Evolutionary conservation across 768 basidiomycete species (phyloP), one percentile per base, ranked within the genome.

Genomic region (Suillus subalutaceus): DNA sequence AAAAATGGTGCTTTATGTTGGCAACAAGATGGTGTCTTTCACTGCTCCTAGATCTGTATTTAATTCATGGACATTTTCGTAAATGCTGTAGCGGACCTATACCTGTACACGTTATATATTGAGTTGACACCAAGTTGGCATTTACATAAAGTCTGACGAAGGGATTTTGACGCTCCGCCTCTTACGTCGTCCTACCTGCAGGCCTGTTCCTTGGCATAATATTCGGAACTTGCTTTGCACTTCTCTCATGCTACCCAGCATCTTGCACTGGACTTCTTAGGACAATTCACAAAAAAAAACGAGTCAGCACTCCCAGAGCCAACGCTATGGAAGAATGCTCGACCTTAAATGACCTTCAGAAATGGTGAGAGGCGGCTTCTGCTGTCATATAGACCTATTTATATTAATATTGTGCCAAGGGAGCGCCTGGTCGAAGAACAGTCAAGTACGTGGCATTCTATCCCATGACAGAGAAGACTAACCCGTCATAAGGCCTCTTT

Each of bases 371-470:
- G 53, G 9, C 23, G 18, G 32, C 20, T 59, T 18, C 26, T 41
- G n/a, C 26, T 32, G 50, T 56, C 20, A 62, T 41, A 57, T 7
- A 41, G 18, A 43, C 41, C 48, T 40, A 44, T 67, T 53, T 60
- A 58, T 30, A 61, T 32, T 37, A 43, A 26, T 41, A 59, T 55
- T 53, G 46, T 55, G 52, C 13, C 26, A 61, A 79, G 78, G 78
- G 73, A 75, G 56, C 72, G 70, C 1, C 74, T 80, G 62, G 68
- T 77, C 37, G 71, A 73, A 48, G 74, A 80, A 44, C 79, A 80
- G 66, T 77, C 79, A 66, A 69, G 78, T 79, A 57, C 35, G 65
- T 50, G 41, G 30, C 10, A n/a, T 40, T 43, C 48, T 10, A 7
- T 30, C 13, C n/a, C 18, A 38, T 56, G 10, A 3, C 35, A 18